Conservation (phyloP, 768 basidiomycete genomes). For the Suillus subalutaceus region DNA sequence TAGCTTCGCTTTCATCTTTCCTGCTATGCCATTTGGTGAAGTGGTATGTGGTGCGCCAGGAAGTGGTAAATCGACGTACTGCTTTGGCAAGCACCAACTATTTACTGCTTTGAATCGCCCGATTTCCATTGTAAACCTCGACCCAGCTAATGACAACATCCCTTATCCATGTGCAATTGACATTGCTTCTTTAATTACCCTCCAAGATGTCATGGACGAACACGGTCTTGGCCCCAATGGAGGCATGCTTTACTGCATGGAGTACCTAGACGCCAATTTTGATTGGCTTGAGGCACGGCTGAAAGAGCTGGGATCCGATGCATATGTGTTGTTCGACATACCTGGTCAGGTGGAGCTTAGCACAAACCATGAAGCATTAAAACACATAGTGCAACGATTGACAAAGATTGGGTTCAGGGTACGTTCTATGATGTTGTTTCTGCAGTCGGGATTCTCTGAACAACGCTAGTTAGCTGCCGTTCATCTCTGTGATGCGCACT, state of each 20-base stretch:
- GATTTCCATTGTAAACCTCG: slow-evolving; percentile 90
- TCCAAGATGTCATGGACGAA: slow-evolving; percentile 84
- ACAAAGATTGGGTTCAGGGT: slow-evolving; percentile 84
- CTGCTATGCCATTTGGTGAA: slow-evolving; percentile 82
- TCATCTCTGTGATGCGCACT: slow-evolving; percentile 95
- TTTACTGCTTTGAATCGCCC: slow-evolving; percentile 86
- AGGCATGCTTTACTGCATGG: slow-evolving; percentile 94
- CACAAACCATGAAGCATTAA: slow-evolving; percentile 92
- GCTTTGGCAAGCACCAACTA: slow-evolving; percentile 86
- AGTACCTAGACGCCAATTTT: slow-evolving; percentile 93
- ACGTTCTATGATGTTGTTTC: slow-evolving; percentile 38
- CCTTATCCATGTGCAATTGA: slow-evolving; percentile 92
- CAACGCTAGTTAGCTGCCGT: slow-evolving; percentile 80
- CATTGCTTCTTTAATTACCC: slow-evolving; percentile 82
- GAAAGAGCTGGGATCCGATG: slow-evolving; percentile 65
- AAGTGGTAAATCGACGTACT: slow-evolving; percentile 87
- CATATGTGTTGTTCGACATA: slow-evolving; percentile 92
- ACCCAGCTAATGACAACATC: slow-evolving; percentile 89
- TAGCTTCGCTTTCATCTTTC: neutral
- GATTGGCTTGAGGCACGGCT: slow-evolving; percentile 83
- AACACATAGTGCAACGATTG: slow-evolving; percentile 71
- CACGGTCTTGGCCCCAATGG: slow-evolving; percentile 93
- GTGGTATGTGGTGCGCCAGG: slow-evolving; percentile 86
- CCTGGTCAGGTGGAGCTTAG: slow-evolving; percentile 98
- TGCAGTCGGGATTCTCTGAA: slow-evolving; percentile 9